phyloP scores from a whole-genome alignment of 176 grass and related monocot genomes.

The Calamus simplicifolius region DNA sequence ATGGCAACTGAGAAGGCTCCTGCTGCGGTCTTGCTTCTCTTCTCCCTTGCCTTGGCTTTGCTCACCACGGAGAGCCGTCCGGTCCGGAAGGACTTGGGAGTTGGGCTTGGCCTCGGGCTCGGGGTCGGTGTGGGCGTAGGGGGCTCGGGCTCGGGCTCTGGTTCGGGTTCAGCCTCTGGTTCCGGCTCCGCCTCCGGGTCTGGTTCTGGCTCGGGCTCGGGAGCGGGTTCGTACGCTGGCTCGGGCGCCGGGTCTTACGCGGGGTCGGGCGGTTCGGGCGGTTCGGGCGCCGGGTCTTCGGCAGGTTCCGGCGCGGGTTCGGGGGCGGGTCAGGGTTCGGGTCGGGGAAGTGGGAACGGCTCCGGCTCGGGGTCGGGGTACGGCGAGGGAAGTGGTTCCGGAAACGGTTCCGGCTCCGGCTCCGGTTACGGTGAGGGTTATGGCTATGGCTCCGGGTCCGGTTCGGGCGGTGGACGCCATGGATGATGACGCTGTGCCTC shows the following conservation, averaged over 20 bases:
- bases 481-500: too few relatives aligned
- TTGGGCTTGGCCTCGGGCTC: too few relatives aligned
- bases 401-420: not conserved
- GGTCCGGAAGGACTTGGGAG: constrained; percentile 21
- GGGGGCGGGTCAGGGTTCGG: not conserved
- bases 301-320: constrained; percentile 35
- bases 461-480: not conserved
- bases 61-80: constrained; percentile 21
- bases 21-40: constrained; percentile 11
- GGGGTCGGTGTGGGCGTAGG: too few relatives aligned
- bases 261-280: constrained; percentile 12
- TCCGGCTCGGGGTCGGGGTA: constrained; percentile 14
- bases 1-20: constrained; percentile 20
- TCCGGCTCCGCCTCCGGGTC: not conserved
- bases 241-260: too few relatives aligned
- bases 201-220: constrained; percentile 4
- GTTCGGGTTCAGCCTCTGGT: constrained; percentile 13
- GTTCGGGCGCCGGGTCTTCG: constrained; percentile 25
- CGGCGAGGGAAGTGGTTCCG: constrained; percentile 12
- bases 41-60: not conserved
- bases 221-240: constrained; percentile 28
- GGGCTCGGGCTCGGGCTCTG: constrained; percentile 18
- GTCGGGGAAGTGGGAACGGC: constrained; percentile 3
- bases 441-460: constrained; percentile 7
- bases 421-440: too few relatives aligned